Percentiles rank a stretch among this genome's conserved stretches.
These are phyloP conservation scores for Gossypium davidsonii DNA, from an alignment of 441 rosid genomes.

Conservation along the genomic window DNA sequence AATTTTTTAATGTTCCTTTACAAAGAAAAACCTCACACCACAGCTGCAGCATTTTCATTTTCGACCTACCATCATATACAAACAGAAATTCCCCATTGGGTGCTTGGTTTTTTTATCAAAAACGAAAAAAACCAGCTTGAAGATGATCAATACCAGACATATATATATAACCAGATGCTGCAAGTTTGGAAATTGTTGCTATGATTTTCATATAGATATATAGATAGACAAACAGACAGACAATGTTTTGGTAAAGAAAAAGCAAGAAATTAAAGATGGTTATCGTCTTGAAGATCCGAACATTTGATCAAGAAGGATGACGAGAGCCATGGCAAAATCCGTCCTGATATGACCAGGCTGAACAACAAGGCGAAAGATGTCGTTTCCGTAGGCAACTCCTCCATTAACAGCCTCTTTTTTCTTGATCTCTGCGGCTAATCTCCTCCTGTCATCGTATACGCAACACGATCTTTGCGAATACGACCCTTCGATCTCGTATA, in stretches of 20 bases:
- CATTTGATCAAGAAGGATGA: conserved; percentile 84
- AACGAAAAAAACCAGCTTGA: conserved; percentile 38
- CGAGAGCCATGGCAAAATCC: conserved; percentile 69
- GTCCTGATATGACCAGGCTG: conserved; percentile 48
- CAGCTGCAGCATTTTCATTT: not conserved
- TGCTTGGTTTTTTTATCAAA: conserved; percentile 39
- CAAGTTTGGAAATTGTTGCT: not conserved
- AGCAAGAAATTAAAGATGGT: not conserved
- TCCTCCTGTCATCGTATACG: conserved; percentile 52
- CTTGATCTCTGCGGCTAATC: conserved; percentile 56
- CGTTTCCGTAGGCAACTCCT: conserved; percentile 54
- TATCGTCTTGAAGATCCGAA: conserved; percentile 52
- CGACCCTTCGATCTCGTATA: conserved; percentile 77
- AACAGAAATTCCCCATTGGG: not conserved
- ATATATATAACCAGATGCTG: not conserved
- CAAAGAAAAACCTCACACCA: not conserved
- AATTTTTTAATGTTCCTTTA: not conserved
- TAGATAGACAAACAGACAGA: not conserved
- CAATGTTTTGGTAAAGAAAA: not conserved
- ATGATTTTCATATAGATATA: not conserved
- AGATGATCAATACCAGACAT: not conserved
- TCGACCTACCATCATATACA: not conserved
- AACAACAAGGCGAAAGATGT: conserved; percentile 63
- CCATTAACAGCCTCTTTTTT: conserved; percentile 52
- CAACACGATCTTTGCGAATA: conserved; percentile 59